Conservation (phyloP, 495 filamentous ascomycete species). For the Penicillium waksmanii region DNA sequence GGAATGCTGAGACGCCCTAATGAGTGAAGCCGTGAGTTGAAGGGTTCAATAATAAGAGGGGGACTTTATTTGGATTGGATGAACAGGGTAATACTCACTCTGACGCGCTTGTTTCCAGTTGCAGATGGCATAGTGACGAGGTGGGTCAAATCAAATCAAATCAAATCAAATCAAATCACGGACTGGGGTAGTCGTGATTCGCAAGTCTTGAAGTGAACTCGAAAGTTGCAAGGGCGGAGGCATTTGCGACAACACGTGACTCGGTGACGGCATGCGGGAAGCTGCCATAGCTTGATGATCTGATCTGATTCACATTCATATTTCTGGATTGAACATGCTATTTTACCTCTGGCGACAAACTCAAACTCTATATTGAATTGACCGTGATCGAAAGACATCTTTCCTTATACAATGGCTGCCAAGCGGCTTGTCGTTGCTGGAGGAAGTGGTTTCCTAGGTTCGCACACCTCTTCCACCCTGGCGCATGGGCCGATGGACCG, state of each 20-base stretch:
- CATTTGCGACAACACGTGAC: slow-evolving; percentile 23
- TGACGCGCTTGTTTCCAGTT: slow-evolving; percentile 59
- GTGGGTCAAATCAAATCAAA: background rate
- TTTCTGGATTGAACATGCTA: background rate
- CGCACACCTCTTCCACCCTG: slow-evolving; percentile 12
- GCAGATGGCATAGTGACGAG: slow-evolving; percentile 55
- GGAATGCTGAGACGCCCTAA: slow-evolving; percentile 66
- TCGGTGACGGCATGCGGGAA: slow-evolving; percentile 27
- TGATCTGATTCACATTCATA: background rate
- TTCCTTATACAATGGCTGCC: slow-evolving; percentile 42
- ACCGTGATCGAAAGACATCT: background rate
- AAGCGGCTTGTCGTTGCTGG: slow-evolving; percentile 88
- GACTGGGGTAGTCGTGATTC: background rate
- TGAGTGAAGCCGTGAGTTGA: slow-evolving; percentile 34
- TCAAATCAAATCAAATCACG: background rate
- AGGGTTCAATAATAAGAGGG: background rate
- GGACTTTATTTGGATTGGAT: slow-evolving; percentile 21
- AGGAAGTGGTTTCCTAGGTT: slow-evolving; percentile 90
- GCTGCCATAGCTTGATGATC: slow-evolving; percentile 12
- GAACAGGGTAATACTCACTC: slow-evolving; percentile 40
- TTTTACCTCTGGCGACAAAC: background rate
- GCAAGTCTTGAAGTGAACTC: slow-evolving; percentile 3
- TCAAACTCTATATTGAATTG: background rate
- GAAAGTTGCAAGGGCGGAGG: slow-evolving; percentile 7
- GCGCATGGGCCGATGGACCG: background rate